Percentiles rank a stretch among this genome's conserved stretches.
Evolutionary conservation across 768 basidiomycete species (phyloP).

Genomic region (Suillus decipiens): DNA sequence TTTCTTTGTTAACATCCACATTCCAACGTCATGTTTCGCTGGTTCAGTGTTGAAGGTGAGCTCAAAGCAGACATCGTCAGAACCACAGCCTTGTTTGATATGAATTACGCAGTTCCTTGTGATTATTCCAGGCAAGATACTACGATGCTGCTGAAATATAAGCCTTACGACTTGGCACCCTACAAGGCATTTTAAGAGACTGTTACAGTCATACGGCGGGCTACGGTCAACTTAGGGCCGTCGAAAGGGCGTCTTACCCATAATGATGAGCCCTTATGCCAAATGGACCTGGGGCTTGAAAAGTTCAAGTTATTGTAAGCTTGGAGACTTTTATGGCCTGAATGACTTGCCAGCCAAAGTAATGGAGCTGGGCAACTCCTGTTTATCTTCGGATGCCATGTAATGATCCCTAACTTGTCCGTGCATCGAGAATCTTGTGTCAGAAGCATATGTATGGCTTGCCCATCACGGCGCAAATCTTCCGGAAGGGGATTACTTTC

Average conservation of each 20-base stretch:
- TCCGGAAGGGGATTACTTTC: not conserved
- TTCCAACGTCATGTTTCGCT: not conserved
- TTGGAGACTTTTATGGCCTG: not conserved
- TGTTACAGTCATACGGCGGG: not conserved
- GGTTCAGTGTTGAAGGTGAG: not conserved
- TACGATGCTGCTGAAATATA: not conserved
- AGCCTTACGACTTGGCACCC: not conserved
- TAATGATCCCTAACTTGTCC: not conserved
- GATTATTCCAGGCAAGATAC: not conserved
- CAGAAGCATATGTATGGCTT: not conserved
- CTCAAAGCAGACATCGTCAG: not conserved
- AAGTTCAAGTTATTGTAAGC: not conserved
- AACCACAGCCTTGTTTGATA: not conserved
- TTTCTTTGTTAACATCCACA: not conserved
- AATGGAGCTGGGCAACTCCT: not conserved
- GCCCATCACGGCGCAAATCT: not conserved
- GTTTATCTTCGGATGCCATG: not conserved
- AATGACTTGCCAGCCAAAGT: not conserved
- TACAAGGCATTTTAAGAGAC: not conserved
- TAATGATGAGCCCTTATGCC: not conserved
- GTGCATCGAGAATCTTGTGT: not conserved
- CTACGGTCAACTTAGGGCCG: not conserved
- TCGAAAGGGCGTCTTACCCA: not conserved
- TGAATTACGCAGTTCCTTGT: not conserved
- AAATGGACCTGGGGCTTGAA: not conserved